Base-by-base conservation (phyloP, 176 grass and related monocot genomes). In the Aechmea fasciata region DNA sequence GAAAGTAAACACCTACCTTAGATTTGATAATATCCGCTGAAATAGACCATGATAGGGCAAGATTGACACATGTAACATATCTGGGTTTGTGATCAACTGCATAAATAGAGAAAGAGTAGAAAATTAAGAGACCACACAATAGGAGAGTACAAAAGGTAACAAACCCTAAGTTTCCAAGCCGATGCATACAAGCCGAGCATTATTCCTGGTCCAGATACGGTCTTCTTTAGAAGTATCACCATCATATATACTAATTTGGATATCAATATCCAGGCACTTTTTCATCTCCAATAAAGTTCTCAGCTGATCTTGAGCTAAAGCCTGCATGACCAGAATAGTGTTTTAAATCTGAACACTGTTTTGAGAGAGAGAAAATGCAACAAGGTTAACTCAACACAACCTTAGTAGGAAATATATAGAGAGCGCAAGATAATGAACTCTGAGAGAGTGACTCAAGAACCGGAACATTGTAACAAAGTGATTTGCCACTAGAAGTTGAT, bases 341-440 rank as follows among this genome's bases (percentile, higher is more conserved):
- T 7, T 25, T 84, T 11, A 17, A 52, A 57, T 51, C 3, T 9
- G 48, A 26, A 52, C 9, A n/a, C 13, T 69, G 57, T 48, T 68
- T n/a, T 66, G 7, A 55, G 75, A 67, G 24, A 73, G 73, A 6
- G 33, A 41, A 77, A 47, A 15, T 77, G 78, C 73, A 85, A 77
- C 64, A 77, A 69, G 50, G 57, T 61, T 65, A 17, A 74, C 68
- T 59, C 4, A 48, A 13, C 1, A 47, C 72, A 57, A 96, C 93
- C 93, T 96, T 96, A 77, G 86, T 96, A 10, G 93, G 93, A 73
- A 96, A 96, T 82, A 96, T 88, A 71, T 96, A 96, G 24, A 96
- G 76, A 79, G 93, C 89, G 76, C 86, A 96, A 2, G 88, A 72
- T 65, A 63, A 52, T 52, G 41, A 73, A 59, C 72, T 82, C 69